phyloP scores from a whole-genome alignment of 148 eudicot species.

The Suaeda aralocaspica region DNA sequence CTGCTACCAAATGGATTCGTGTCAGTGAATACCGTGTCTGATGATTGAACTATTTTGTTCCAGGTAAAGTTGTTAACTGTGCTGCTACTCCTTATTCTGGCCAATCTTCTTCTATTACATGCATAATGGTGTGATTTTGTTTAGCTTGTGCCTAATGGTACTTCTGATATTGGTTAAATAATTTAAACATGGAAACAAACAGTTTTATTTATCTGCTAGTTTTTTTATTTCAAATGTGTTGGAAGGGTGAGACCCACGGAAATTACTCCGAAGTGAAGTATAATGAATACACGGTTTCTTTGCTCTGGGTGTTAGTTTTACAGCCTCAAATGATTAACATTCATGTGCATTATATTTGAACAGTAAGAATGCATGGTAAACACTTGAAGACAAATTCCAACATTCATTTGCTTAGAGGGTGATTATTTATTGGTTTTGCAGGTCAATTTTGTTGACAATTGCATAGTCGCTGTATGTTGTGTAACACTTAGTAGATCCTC shows the following conservation, averaged over 20 bases:
- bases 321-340: too few species aligned
- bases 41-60: conserved; percentile 3
- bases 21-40: conserved; percentile 49
- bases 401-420: background rate
- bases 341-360: too few species aligned
- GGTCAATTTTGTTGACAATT: conserved; percentile 5
- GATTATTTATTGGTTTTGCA: background rate
- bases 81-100: background rate
- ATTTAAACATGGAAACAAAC: background rate
- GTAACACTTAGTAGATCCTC: conserved; percentile 2
- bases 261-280: too few species aligned
- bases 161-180: background rate
- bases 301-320: too few species aligned
- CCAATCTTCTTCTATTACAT: background rate
- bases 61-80: conserved; percentile 28
- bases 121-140: background rate
- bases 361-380: too few species aligned
- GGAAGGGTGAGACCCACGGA: too few species aligned
- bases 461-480: conserved; percentile 11
- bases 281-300: too few species aligned
- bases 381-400: background rate
- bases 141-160: background rate
- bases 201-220: background rate
- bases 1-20: conserved; percentile 82
- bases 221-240: background rate